These are phyloP conservation scores for Boechera stricta DNA, from an alignment of 345 rosid species.

Conservation along the genomic window DNA sequence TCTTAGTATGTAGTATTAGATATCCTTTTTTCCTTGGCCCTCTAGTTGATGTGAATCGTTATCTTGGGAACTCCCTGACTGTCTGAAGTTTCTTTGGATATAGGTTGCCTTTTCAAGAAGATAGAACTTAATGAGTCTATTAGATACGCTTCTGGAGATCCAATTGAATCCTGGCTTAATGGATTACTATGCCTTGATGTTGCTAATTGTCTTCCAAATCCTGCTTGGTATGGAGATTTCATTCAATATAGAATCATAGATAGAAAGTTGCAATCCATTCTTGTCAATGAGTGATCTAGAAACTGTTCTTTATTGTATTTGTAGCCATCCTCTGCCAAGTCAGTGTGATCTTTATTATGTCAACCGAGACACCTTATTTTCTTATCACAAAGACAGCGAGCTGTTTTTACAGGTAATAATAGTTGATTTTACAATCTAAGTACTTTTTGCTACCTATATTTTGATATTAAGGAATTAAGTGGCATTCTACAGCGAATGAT, in stretches of 20 bases:
- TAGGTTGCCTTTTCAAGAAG: slow-evolving; percentile 89
- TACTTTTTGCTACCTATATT: slow-evolving; percentile 16
- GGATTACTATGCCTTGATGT: slow-evolving; percentile 88
- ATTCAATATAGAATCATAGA: neutral
- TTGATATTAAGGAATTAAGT: slow-evolving; percentile 32
- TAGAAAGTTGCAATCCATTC: slow-evolving; percentile 1
- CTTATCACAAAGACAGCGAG: slow-evolving; percentile 94
- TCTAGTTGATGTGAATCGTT: slow-evolving; percentile 4
- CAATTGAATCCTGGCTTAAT: slow-evolving; percentile 94
- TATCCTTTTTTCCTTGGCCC: slow-evolving; percentile 9
- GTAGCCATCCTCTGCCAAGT: slow-evolving; percentile 82
- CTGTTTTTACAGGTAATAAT: slow-evolving; percentile 75
- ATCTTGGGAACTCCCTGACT: slow-evolving; percentile 16
- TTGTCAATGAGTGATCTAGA: slow-evolving; percentile 18
- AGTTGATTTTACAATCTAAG: neutral
- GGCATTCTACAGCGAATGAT: slow-evolving; percentile 83
- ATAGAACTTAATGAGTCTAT: slow-evolving; percentile 91
- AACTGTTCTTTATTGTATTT: neutral
- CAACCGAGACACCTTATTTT: slow-evolving; percentile 90
- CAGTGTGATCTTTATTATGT: slow-evolving; percentile 96
- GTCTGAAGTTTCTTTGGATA: slow-evolving; percentile 34
- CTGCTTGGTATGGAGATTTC: slow-evolving; percentile 45
- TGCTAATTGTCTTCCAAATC: slow-evolving; percentile 71
- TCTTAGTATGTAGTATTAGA: slow-evolving; percentile 7
- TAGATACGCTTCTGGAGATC: slow-evolving; percentile 92